phyloP scores from a whole-genome alignment of 176 grass and related monocot species.

The Typha latifolia region DNA sequence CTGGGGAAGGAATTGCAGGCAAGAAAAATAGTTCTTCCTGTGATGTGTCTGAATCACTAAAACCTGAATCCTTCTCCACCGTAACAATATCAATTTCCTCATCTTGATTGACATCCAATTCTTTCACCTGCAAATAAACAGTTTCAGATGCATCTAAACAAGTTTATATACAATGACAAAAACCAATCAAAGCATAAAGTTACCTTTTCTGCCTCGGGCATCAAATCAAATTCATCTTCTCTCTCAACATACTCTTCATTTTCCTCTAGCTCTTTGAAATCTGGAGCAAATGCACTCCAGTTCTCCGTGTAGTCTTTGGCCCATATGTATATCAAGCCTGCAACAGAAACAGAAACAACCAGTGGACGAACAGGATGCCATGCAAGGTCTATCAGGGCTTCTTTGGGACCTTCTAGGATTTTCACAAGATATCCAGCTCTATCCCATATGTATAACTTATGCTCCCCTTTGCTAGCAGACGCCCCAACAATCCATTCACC shows the following conservation, averaged over 20 bases:
- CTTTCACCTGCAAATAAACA: slow-evolving; percentile 56
- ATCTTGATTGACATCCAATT: slow-evolving; percentile 61
- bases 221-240: slow-evolving; percentile 90
- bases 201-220: slow-evolving; percentile 74
- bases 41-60: slow-evolving; percentile 57
- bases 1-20: slow-evolving; percentile 64
- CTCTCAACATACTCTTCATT: slow-evolving; percentile 93
- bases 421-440: slow-evolving; percentile 79
- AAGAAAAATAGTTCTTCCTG: slow-evolving; percentile 54
- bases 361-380: slow-evolving; percentile 89
- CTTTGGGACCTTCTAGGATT: slow-evolving; percentile 96
- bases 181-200: not conserved
- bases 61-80: slow-evolving; percentile 45
- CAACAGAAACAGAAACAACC: slow-evolving; percentile 71
- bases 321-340: slow-evolving; percentile 72
- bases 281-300: slow-evolving; percentile 98
- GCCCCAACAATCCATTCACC: slow-evolving; percentile 95
- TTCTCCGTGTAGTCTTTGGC: slow-evolving; percentile 85
- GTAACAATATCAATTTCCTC: slow-evolving; percentile 68
- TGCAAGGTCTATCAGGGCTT: slow-evolving; percentile 81
- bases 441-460: slow-evolving; percentile 88
- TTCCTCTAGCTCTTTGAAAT: slow-evolving; percentile 93
- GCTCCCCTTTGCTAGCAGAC: slow-evolving; percentile 96
- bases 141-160: slow-evolving; percentile 18
- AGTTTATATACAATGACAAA: slow-evolving; percentile 6